These are phyloP conservation scores for Hymenotorrendiella dingleyae DNA, from an alignment of 2,329 filamentous ascomycete genomes.

Conservation along the genomic window DNA sequence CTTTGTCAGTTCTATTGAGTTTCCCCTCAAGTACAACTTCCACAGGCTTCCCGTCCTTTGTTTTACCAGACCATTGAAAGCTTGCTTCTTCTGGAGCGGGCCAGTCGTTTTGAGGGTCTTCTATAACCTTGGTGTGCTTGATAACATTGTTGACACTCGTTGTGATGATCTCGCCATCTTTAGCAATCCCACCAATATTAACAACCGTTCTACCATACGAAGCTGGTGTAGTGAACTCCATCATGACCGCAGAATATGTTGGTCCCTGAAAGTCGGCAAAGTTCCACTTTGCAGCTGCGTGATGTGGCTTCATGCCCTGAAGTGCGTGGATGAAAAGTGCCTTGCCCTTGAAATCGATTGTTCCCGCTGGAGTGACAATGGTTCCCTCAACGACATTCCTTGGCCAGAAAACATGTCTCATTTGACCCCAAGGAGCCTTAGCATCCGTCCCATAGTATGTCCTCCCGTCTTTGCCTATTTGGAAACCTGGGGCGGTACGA, in stretches of 20 bases:
- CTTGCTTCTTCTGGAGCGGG: conserved; percentile 73
- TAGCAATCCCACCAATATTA: conserved; percentile 74
- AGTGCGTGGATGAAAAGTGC: conserved; percentile 79
- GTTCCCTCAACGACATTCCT: conserved; percentile 75
- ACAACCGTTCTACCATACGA: conserved; percentile 86
- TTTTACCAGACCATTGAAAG: conserved; percentile 73
- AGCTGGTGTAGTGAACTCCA: conserved; percentile 92
- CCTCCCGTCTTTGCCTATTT: conserved; percentile 77
- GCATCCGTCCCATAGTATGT: conserved; percentile 83
- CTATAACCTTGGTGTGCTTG: conserved; percentile 62
- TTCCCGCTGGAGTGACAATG: conserved; percentile 75
- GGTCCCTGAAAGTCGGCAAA: conserved; percentile 88
- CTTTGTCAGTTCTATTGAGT: conserved; percentile 69
- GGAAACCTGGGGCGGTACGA: conserved; percentile 71
- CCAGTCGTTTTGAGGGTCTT: conserved; percentile 79
- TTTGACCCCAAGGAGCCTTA: conserved; percentile 79
- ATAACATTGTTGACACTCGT: conserved; percentile 61
- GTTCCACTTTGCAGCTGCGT: conserved; percentile 88
- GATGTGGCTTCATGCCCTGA: conserved; percentile 99
- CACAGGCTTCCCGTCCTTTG: conserved; percentile 68
- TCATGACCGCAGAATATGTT: conserved; percentile 80
- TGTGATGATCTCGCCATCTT: conserved; percentile 72
- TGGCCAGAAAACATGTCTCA: conserved; percentile 94
- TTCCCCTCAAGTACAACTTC: conserved; percentile 63
- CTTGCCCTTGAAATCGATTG: conserved; percentile 74